phyloP scores from a whole-genome alignment of 768 basidiomycete species.

The Multifurca ochricompacta region DNA sequence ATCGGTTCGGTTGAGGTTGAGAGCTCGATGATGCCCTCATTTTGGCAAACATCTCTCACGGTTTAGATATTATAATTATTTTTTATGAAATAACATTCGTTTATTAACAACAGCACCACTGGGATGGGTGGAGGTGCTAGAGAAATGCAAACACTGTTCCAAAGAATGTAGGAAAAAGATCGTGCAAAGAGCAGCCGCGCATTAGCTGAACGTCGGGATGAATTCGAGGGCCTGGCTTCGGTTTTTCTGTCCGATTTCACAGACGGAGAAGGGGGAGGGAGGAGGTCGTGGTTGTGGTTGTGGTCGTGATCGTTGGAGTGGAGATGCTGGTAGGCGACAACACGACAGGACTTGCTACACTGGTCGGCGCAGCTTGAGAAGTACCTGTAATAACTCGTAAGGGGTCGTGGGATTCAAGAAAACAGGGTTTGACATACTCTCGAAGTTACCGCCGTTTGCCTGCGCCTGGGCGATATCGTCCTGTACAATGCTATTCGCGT shows the following conservation, averaged over 20 bases:
- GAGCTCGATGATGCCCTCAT: no score
- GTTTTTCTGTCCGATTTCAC: not conserved
- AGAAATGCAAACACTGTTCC: not conserved
- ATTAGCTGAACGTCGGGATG: not conserved
- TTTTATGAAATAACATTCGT: not conserved
- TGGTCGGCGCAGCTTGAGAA: slow-evolving; percentile 8
- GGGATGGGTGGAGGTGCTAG: not conserved
- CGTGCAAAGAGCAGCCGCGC: not conserved
- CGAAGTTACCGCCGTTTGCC: slow-evolving; percentile 24
- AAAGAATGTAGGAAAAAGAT: slow-evolving; percentile 2
- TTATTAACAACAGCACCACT: not conserved
- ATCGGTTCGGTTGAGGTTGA: slow-evolving; percentile 1
- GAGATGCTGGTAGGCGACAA: not conserved
- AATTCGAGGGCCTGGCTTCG: not conserved
- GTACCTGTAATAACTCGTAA: slow-evolving; percentile 2
- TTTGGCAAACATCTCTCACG: slow-evolving; percentile 4
- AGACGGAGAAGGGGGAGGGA: not conserved
- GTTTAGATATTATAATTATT: not conserved
- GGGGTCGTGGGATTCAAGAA: not conserved
- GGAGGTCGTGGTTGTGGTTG: no score
- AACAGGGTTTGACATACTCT: slow-evolving; percentile 26
- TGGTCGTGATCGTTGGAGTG: not conserved
- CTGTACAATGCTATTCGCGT: slow-evolving; percentile 36
- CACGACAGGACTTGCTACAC: not conserved
- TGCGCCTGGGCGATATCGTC: slow-evolving; percentile 26